Conservation (phyloP, 2,329 filamentous ascomycete species). For the Phialophora verrucosa region DNA sequence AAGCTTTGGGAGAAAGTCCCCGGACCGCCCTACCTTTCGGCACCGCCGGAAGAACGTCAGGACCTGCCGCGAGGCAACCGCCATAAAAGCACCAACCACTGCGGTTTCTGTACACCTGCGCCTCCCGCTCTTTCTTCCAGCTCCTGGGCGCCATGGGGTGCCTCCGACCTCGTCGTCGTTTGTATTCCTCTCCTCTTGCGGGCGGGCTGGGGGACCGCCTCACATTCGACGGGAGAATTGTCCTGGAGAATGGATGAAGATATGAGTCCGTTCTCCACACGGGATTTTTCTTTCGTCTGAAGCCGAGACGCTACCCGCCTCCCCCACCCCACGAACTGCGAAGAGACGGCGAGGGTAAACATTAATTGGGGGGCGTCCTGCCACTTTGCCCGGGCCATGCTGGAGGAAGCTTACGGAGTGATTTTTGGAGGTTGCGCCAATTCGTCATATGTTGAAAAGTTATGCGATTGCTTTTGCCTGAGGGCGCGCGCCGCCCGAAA, state of each 20-base stretch:
- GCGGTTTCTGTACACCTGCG: conserved; percentile 68
- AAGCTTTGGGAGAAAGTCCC: conserved; percentile 99
- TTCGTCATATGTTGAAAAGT: conserved; percentile 97
- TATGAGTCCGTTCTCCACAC: conserved; percentile 71
- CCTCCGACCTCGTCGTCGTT: conserved; percentile 56
- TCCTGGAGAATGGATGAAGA: conserved; percentile 72
- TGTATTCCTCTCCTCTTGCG: conserved; percentile 51
- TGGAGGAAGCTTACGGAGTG: conserved; percentile 27
- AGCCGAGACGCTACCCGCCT: conserved; percentile 39
- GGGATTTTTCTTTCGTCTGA: conserved; percentile 15
- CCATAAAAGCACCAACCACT: conserved; percentile 88
- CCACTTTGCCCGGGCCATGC: conserved; percentile 11
- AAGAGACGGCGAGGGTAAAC: conserved; percentile 49
- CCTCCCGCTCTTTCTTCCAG: conserved; percentile 58
- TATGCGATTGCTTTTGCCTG: conserved; percentile 90
- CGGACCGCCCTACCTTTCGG: conserved; percentile 72
- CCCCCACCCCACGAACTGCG: conserved; percentile 47
- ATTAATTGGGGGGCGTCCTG: conserved; percentile 39
- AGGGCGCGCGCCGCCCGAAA: conserved; percentile 27
- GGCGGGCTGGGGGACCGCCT: neutral
- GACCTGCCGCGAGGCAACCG: conserved; percentile 91
- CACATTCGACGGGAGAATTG: conserved; percentile 2
- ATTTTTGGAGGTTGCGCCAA: conserved; percentile 53
- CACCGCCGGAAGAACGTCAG: conserved; percentile 49
- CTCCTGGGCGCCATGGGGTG: conserved; percentile 45